These are phyloP conservation scores for Aspergillus oerlinghausenensis DNA, from an alignment of 2,329 filamentous ascomycete species.

Conservation along the genomic window DNA sequence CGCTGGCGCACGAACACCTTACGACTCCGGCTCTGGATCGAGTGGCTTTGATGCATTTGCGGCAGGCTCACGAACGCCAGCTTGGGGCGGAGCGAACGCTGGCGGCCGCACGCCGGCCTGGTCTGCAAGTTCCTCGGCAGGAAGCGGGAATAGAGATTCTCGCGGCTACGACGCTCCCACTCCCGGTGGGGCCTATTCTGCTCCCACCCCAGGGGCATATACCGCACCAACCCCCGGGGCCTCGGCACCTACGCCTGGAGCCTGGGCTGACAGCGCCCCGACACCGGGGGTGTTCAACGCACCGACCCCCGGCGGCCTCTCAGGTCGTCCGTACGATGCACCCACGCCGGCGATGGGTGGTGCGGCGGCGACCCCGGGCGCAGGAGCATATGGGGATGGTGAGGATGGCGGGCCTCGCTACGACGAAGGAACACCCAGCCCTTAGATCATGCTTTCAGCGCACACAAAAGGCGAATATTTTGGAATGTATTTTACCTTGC, in stretches of 20 bases:
- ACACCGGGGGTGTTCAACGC: slow-evolving; percentile 45
- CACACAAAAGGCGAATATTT: neutral
- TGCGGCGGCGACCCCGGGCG: slow-evolving; percentile 35
- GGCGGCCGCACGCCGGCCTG: slow-evolving; percentile 45
- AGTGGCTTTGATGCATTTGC: slow-evolving; percentile 66
- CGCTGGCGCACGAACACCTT: slow-evolving; percentile 68
- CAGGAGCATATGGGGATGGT: slow-evolving; percentile 27
- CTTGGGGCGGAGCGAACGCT: slow-evolving; percentile 54
- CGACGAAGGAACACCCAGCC: slow-evolving; percentile 42
- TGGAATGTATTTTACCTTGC: neutral
- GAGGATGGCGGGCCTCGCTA: slow-evolving; percentile 42
- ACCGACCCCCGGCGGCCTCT: slow-evolving; percentile 38
- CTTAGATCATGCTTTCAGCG: slow-evolving; percentile 14
- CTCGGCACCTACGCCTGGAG: slow-evolving; percentile 51
- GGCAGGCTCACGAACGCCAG: slow-evolving; percentile 71
- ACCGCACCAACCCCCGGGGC: slow-evolving; percentile 65
- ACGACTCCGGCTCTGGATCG: slow-evolving; percentile 60
- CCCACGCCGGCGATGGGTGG: slow-evolving; percentile 46
- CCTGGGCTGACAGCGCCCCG: slow-evolving; percentile 42
- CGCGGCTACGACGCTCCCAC: slow-evolving; percentile 68
- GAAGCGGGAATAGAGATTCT: slow-evolving; percentile 24
- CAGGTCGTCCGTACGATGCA: slow-evolving; percentile 40
- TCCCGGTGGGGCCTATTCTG: slow-evolving; percentile 61
- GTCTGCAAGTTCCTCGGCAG: slow-evolving; percentile 29
- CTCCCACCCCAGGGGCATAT: slow-evolving; percentile 60